A percentile compares a stretch with the other conserved stretches of the same genome.
Evolutionary conservation across 2,329 filamentous ascomycete genomes (phyloP).

Genomic region (Thielaviopsis ethacetica): DNA sequence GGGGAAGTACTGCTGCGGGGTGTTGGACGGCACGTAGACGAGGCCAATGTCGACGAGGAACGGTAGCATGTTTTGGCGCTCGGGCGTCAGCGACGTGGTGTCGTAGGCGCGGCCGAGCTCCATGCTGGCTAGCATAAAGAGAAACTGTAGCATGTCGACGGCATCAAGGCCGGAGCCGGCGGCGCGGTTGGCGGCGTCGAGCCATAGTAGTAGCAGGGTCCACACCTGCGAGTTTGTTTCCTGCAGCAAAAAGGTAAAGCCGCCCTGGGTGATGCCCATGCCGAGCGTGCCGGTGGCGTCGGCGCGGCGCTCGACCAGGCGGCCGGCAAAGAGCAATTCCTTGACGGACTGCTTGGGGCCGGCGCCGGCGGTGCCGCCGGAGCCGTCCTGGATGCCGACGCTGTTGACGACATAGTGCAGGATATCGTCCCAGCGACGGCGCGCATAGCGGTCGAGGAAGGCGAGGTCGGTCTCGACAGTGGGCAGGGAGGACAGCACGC

Average conservation of each 20-base stretch:
- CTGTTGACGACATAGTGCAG: slow-evolving; percentile 86
- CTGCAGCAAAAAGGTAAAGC: slow-evolving; percentile 87
- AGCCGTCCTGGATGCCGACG: slow-evolving; percentile 33
- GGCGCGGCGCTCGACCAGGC: slow-evolving; percentile 50
- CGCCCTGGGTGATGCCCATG: slow-evolving; percentile 73
- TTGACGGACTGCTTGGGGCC: slow-evolving; percentile 66
- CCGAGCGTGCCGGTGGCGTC: slow-evolving; percentile 37
- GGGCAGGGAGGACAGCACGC: slow-evolving; percentile 57
- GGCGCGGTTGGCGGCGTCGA: slow-evolving; percentile 57
- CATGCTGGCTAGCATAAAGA: slow-evolving; percentile 86
- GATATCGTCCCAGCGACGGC: slow-evolving; percentile 87
- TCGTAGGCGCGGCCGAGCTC: slow-evolving; percentile 87
- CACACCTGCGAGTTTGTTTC: slow-evolving; percentile 95
- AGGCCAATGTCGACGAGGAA: slow-evolving; percentile 86
- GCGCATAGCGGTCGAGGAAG: slow-evolving; percentile 72
- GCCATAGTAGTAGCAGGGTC: slow-evolving; percentile 84
- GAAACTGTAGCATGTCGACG: slow-evolving; percentile 87
- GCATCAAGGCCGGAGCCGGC: slow-evolving; percentile 55
- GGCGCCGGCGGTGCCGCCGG: slow-evolving; percentile 28
- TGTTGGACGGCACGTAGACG: slow-evolving; percentile 52
- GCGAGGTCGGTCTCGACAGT: slow-evolving; percentile 47
- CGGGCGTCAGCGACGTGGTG: slow-evolving; percentile 64
- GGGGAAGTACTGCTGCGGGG: slow-evolving; percentile 58
- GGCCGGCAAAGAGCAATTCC: slow-evolving; percentile 62
- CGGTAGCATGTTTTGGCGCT: slow-evolving; percentile 76